Base-by-base conservation (phyloP, 2,329 filamentous ascomycete genomes). In the Paecilomyces formosus region DNA sequence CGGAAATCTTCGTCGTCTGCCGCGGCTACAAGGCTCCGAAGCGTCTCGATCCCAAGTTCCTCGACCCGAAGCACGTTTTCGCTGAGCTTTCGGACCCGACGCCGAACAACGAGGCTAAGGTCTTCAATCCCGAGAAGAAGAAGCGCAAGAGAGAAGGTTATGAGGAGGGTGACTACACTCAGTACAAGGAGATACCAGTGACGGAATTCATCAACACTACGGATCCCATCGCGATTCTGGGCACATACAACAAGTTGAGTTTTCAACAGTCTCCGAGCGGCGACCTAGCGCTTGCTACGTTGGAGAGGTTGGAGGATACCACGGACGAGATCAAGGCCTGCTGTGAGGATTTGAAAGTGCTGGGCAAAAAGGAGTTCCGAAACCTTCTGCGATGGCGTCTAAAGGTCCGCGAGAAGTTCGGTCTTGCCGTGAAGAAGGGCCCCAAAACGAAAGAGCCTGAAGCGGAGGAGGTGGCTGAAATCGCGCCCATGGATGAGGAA, bases 1-100 rank as follows among this genome's bases (percentile, higher is more conserved):
- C 94, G 64, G 94, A 99, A 80, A 97, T 97, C 49, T 99, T 99
- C 79, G 93, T 97, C 63, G 94, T 99, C 33, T 97, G 93, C 76
- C 86, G 88, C 64, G 94, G 93, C 21, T 99, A 86, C 81, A 97
- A 97, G 77, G 93, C 93, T 0, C 94, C 94, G 3, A 97, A 97
- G 77, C 84, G 86, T 63, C 85, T 99, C 60, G 94, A 99, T 69
- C 92, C 93, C 9, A 90, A 90, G 65, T 95, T 99, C 72, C 81
- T 99, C 56, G 94, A 99, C 69, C 86, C 94, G 5, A 86, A 86
- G 64, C 85, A 89, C 58, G 94, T 97, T 30, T 99, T 99, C 69
- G 92, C 92, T 31, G 94, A 99, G 73, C 79, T 97, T n/a, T 80
- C 88, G 31, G 90, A 89, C 58, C 85, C 89, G 1, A 88, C 88